phyloP scores from a whole-genome alignment of 2,329 filamentous ascomycete genomes.

The Fusarium protoensiforme region DNA sequence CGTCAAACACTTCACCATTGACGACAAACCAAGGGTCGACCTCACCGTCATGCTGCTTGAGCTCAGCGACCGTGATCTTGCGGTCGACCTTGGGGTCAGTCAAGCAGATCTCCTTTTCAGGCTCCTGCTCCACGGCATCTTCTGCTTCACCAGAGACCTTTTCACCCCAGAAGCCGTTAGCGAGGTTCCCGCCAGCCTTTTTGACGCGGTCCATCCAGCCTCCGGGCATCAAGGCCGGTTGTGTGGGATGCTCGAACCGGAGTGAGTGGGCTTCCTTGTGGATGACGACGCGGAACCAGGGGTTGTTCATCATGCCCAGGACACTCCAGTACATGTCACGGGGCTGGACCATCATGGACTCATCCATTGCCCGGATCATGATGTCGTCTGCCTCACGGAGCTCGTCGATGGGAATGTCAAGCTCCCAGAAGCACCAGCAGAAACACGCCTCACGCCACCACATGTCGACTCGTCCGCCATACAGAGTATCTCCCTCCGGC shows the following conservation, averaged over 20 bases:
- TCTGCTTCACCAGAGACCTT: constrained; percentile 65
- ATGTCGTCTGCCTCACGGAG: constrained; percentile 76
- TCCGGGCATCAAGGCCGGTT: constrained; percentile 78
- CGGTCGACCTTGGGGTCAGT: constrained; percentile 73
- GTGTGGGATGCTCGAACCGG: constrained; percentile 89
- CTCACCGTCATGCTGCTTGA: constrained; percentile 74
- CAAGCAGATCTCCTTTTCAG: constrained; percentile 78
- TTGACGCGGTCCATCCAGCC: constrained; percentile 97
- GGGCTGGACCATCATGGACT: constrained; percentile 86
- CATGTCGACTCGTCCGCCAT: constrained; percentile 82
- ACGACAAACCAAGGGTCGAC: constrained; percentile 87
- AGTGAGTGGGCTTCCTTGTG: constrained; percentile 70
- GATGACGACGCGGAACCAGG: constrained; percentile 88
- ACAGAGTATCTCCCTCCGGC: constrained; percentile 71
- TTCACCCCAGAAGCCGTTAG: constrained; percentile 89
- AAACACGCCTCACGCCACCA: constrained; percentile 84
- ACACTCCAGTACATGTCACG: constrained; percentile 97
- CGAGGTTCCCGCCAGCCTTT: constrained; percentile 80
- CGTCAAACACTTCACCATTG: constrained; percentile 89
- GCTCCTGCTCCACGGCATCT: constrained; percentile 56
- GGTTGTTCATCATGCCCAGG: constrained; percentile 97
- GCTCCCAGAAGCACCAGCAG: constrained; percentile 93
- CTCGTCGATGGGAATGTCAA: constrained; percentile 72
- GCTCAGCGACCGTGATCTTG: constrained; percentile 75
- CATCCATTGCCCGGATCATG: constrained; percentile 89